These are phyloP conservation scores for Arachis hypogaea DNA, from an alignment of 306 rosid species.

Conservation along the genomic window DNA sequence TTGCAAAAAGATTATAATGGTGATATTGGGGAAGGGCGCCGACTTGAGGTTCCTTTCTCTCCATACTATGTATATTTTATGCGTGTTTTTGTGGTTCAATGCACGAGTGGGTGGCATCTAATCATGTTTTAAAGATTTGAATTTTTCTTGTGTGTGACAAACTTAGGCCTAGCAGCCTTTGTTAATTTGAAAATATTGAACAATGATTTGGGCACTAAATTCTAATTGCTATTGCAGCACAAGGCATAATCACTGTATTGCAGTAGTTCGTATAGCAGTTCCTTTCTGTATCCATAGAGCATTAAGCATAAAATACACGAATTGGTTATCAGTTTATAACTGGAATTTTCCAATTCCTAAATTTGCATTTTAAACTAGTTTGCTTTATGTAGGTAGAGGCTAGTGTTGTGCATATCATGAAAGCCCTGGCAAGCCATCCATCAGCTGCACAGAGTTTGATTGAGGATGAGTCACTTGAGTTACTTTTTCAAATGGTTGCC, in stretches of 20 bases:
- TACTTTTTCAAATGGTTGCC: constrained; percentile 92
- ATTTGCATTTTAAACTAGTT: constrained; percentile 36
- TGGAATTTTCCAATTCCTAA: constrained; percentile 19
- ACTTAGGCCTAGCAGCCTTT: constrained; percentile 5
- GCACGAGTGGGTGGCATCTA: not conserved
- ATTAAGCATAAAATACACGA: constrained; percentile 18
- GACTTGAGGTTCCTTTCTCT: constrained; percentile 80
- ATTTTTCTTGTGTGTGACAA: not conserved
- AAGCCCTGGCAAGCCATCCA: constrained; percentile 95
- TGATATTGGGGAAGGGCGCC: constrained; percentile 60
- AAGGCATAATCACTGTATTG: constrained; percentile 8
- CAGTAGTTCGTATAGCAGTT: not conserved
- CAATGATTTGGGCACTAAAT: constrained; percentile 23
- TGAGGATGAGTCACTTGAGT: constrained; percentile 90
- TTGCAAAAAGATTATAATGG: constrained; percentile 50
- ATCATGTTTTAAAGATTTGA: constrained; percentile 4
- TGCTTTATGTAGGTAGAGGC: constrained; percentile 80
- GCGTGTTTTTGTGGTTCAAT: constrained; percentile 15
- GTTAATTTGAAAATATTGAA: constrained; percentile 26
- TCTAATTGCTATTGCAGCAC: constrained; percentile 1
- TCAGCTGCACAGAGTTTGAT: constrained; percentile 92
- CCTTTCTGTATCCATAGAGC: constrained; percentile 11
- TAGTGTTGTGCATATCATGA: constrained; percentile 96
- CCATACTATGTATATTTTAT: constrained; percentile 21
- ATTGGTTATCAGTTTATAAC: constrained; percentile 12